Evolutionary conservation across 257 asterid genomes (phyloP).

Genomic region (Buddleja alternifolia): DNA sequence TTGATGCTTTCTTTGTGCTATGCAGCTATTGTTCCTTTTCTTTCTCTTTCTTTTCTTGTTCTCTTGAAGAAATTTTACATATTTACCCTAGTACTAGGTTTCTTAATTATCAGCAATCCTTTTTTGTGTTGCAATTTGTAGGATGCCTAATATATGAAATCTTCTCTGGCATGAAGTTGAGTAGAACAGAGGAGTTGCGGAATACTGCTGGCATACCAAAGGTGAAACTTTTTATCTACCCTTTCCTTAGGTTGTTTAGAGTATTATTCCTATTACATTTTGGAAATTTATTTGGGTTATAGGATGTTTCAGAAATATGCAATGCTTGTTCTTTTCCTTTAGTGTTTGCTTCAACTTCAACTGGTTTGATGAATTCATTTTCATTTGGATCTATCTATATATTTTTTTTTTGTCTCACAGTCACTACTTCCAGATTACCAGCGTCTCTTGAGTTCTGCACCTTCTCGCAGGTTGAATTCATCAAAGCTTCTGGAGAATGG

Average conservation of each 20-base stretch:
- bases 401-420: conserved; percentile 54
- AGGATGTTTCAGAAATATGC: conserved; percentile 24
- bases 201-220: conserved; percentile 84
- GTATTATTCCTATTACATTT: conserved; percentile 21
- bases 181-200: conserved; percentile 87
- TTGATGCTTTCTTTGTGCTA: background rate
- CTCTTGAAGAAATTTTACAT: conserved; percentile 8
- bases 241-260: conserved; percentile 9
- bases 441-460: conserved; percentile 88
- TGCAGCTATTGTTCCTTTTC: background rate
- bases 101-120: conserved; percentile 20
- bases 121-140: conserved; percentile 44
- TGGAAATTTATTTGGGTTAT: conserved; percentile 10
- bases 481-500: conserved; percentile 94
- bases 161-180: conserved; percentile 86
- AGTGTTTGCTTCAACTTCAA: conserved; percentile 28
- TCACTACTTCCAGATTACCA: conserved; percentile 98
- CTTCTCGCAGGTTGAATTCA: conserved; percentile 97
- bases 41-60: background rate
- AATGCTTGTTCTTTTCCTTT: conserved; percentile 25
- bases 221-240: conserved; percentile 49
- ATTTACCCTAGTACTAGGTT: conserved; percentile 16
- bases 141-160: conserved; percentile 97
- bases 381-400: conserved; percentile 37
- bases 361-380: conserved; percentile 33